Percentiles rank a stretch among this genome's conserved stretches.
Conservation (phyloP, 169 alveolate species). For the Plasmodium gonderi region DNA sequence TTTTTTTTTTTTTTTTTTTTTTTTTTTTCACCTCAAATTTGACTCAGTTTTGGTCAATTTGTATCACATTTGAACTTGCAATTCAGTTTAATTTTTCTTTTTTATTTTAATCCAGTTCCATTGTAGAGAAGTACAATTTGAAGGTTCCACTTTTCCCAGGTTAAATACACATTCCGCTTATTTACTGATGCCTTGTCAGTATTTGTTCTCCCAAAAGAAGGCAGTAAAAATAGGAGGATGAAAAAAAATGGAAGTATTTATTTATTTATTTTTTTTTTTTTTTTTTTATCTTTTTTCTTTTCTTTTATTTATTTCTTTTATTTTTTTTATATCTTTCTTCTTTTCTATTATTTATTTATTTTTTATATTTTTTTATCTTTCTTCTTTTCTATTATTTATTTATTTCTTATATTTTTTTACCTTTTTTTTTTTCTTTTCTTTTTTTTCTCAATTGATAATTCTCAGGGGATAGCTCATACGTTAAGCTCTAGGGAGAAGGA, state of each 20-base stretch:
- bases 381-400: too few relatives aligned
- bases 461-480: constrained; percentile 29
- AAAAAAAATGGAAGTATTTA: not conserved
- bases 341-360: too few relatives aligned
- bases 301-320: not conserved
- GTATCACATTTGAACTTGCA: not conserved
- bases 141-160: constrained; percentile 60
- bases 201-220: not conserved
- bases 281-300: not conserved
- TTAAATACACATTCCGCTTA: constrained; percentile 3
- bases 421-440: not conserved
- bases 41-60: not conserved
- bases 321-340: not conserved
- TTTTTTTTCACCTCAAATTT: not conserved
- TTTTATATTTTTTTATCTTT: not conserved
- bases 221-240: not conserved
- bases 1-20: not conserved
- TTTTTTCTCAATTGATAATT: not conserved
- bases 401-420: too few relatives aligned
- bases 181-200: not conserved
- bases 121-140: constrained; percentile 50
- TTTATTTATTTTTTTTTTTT: not conserved
- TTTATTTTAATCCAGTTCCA: constrained; percentile 32
- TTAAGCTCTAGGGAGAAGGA: not conserved
- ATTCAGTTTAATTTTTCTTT: not conserved